Evolutionary conservation across 148 eudicot genomes (phyloP), one percentile per base, ranked within the genome.

Genomic region (Silene conica): DNA sequence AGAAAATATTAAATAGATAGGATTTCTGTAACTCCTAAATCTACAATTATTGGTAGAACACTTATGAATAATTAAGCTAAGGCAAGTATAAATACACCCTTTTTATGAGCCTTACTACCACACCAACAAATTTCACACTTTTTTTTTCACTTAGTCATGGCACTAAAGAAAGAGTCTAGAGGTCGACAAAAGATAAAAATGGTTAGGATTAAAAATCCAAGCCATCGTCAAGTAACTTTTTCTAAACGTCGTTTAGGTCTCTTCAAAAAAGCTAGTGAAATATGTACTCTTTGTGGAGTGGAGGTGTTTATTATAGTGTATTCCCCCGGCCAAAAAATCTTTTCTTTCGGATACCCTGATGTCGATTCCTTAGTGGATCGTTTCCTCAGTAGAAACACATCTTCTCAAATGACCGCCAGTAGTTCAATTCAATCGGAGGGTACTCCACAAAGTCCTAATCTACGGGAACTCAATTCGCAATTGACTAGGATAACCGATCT

Each of bases 181-280:
- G 89, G 92, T 57, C 82, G 92, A 7, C 88, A 84, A 71, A 89
- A 89, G 82, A 86, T 89, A 73, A 82, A 81, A 78, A 89, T 89
- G 59, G 82, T 82, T 3, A 85, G 81, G 73, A 89, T 89, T 14
- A 85, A 87, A 75, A 85, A 78, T n/a, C 84, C 87, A 4, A 82
- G 80, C 8, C 86, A 83, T 73, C 80, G 84, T 19, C 88, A 87
- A 64, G 92, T 86, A 25, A 85, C 92, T 8, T 89, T 89, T 82
- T 83, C 84, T 3, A 87, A 86, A 43, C 86, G 92, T n/a, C 90
- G 92, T 14, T 16, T 76, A 19, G 90, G 92, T 0, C 81, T 89
- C 1, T 86, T 89, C 77, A 86, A 85, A 67, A 89, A 89, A 55
- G 88, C 90, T 1, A 79, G 87, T 21, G 92, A 89, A 56, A 82